Percentiles rank a stretch among this genome's conserved stretches.
These are phyloP conservation scores for Clarkia xantiana DNA, from an alignment of 345 rosid species.

Conservation along the genomic window DNA sequence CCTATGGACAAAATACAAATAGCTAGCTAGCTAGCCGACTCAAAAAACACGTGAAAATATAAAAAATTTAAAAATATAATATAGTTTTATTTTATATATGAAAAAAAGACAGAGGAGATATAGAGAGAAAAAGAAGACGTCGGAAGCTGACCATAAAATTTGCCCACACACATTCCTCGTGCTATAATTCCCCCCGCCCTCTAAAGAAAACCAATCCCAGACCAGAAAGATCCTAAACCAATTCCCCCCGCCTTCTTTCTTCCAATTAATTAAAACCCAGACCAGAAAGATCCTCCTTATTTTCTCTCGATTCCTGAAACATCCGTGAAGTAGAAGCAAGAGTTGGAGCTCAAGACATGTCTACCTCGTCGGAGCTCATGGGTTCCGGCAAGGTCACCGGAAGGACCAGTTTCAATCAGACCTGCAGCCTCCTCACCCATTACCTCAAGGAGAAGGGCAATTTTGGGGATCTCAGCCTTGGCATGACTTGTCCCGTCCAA, in stretches of 20 bases:
- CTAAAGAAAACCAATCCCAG: neutral
- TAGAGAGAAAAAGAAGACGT: neutral
- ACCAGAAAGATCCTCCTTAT: too few species aligned
- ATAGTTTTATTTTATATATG: too few species aligned
- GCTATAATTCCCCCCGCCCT: slow-evolving; percentile 10
- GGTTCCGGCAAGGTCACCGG: slow-evolving; percentile 17
- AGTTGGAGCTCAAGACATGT: slow-evolving; percentile 20
- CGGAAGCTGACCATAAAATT: neutral
- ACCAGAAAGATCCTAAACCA: neutral
- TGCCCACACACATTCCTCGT: slow-evolving; percentile 36
- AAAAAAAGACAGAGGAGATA: neutral
- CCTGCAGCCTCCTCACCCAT: slow-evolving; percentile 56
- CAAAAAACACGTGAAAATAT: slow-evolving; percentile 25
- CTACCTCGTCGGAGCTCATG: slow-evolving; percentile 36
- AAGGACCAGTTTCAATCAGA: slow-evolving; percentile 41
- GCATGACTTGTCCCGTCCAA: slow-evolving; percentile 36
- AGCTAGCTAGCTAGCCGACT: neutral
- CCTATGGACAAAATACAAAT: too few species aligned
- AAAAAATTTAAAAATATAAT: neutral
- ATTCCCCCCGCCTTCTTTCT: neutral
- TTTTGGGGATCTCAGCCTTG: slow-evolving; percentile 66
- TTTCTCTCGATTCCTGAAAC: too few species aligned
- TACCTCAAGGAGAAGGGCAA: slow-evolving; percentile 64
- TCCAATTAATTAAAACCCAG: too few species aligned
- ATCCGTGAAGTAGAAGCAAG: neutral